Conservation (phyloP, 164 flowering plant species). For the Cinnamomum chago region DNA sequence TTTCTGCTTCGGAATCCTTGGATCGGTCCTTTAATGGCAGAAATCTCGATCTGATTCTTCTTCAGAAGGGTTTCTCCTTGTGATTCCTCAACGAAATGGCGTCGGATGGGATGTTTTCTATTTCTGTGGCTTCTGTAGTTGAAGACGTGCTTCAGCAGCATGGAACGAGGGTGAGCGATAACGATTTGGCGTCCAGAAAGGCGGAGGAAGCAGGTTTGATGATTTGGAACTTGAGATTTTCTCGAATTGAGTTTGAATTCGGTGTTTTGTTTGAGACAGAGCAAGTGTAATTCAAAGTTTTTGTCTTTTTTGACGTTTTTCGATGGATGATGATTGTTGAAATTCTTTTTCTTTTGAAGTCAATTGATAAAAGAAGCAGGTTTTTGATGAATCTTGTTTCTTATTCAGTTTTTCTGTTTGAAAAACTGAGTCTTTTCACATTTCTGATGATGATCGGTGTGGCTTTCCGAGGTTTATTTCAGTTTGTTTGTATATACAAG, state of each 20-base stretch:
- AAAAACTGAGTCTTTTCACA: too few species aligned
- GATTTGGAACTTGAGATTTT: too few species aligned
- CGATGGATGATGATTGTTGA: neutral
- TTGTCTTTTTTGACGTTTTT: too few species aligned
- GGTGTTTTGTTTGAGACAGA: too few species aligned
- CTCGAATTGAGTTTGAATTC: neutral
- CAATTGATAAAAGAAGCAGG: neutral
- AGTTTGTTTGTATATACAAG: too few species aligned
- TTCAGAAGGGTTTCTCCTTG: neutral
- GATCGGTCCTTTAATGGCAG: slow-evolving; percentile 4
- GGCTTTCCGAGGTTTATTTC: too few species aligned
- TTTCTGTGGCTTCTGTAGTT: slow-evolving; percentile 39
- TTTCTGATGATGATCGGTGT: too few species aligned
- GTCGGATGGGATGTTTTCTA: slow-evolving; percentile 7
- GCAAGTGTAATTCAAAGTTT: too few species aligned
- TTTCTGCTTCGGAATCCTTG: neutral
- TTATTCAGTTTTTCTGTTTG: too few species aligned
- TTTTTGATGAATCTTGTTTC: neutral
- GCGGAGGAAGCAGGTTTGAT: slow-evolving; percentile 63
- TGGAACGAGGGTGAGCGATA: slow-evolving; percentile 33
- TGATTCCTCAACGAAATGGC: slow-evolving; percentile 7
- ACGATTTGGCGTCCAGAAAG: slow-evolving; percentile 52
- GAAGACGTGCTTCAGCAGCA: slow-evolving; percentile 72
- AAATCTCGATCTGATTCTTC: slow-evolving; percentile 1
- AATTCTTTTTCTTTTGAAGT: neutral